Evolutionary conservation across 345 rosid genomes (phyloP).

Genomic region (Geranium rotundifolium): DNA sequence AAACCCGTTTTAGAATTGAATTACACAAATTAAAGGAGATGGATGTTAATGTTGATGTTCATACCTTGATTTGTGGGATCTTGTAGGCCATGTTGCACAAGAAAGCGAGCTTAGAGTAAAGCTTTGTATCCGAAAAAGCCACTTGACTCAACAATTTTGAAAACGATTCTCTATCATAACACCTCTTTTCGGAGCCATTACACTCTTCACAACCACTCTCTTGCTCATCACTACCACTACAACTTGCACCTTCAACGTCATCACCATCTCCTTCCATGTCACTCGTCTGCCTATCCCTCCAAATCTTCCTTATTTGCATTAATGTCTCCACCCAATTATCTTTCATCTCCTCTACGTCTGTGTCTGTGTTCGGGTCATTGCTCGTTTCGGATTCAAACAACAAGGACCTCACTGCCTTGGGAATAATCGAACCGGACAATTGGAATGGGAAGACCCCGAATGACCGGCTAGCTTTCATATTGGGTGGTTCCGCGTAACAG

Average conservation of each 20-base stretch:
- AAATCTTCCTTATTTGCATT: slow-evolving; percentile 45
- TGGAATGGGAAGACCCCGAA: slow-evolving; percentile 48
- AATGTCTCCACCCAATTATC: slow-evolving; percentile 65
- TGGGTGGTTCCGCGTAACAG: slow-evolving; percentile 33
- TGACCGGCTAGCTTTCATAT: slow-evolving; percentile 33
- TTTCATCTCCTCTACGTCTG: slow-evolving; percentile 24
- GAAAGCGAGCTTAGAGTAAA: slow-evolving; percentile 69
- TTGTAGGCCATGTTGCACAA: slow-evolving; percentile 79
- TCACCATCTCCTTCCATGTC: slow-evolving; percentile 17
- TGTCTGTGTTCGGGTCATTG: slow-evolving; percentile 20
- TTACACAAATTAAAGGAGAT: too few relatives aligned
- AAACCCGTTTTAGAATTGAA: too few relatives aligned
- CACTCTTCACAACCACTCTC: slow-evolving; percentile 32
- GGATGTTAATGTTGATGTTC: too few relatives aligned
- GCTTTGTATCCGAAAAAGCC: slow-evolving; percentile 55
- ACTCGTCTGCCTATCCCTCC: slow-evolving; percentile 32
- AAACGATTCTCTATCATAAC: slow-evolving; percentile 43
- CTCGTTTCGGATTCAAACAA: slow-evolving; percentile 49
- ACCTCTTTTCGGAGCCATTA: slow-evolving; percentile 33
- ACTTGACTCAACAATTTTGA: slow-evolving; percentile 35
- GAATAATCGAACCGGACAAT: slow-evolving; percentile 42
- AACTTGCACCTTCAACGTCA: slow-evolving; percentile 15
- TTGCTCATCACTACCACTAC: slow-evolving; percentile 21
- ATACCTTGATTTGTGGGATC: slow-evolving; percentile 57
- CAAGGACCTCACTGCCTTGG: slow-evolving; percentile 38